A percentile compares a stretch with the other conserved stretches of the same genome.
These are phyloP conservation scores for Colletotrichum chrysophilum DNA, from an alignment of 2,329 filamentous ascomycete genomes.

Conservation along the genomic window DNA sequence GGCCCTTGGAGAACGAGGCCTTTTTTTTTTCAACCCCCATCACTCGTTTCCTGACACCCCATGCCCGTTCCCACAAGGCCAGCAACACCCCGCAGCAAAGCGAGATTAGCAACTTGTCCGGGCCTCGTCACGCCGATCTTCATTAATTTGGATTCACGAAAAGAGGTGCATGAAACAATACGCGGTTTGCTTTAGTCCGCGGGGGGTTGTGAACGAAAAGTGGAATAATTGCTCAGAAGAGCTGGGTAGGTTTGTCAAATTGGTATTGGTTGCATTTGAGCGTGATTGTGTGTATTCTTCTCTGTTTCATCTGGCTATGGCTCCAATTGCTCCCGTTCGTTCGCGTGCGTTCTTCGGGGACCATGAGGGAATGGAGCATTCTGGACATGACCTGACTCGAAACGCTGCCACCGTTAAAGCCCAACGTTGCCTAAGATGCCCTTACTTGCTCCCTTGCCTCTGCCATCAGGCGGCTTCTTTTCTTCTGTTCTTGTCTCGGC, in stretches of 20 bases:
- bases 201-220: background rate
- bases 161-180: background rate
- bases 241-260: background rate
- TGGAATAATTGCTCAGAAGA: background rate
- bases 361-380: background rate
- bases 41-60: background rate
- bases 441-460: background rate
- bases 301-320: background rate
- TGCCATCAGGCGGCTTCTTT: background rate
- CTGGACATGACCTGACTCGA: background rate
- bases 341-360: background rate
- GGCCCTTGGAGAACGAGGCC: background rate
- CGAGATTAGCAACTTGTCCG: constrained; percentile 8
- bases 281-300: background rate
- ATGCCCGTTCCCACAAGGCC: background rate
- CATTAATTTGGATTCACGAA: constrained; percentile 1
- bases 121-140: constrained; percentile 4
- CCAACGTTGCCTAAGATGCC: background rate
- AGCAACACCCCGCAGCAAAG: background rate
- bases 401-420: background rate
- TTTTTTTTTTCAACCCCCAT: background rate
- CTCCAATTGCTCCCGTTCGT: background rate
- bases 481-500: background rate
- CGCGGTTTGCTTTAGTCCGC: background rate
- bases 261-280: background rate